Conservation (phyloP, 192 early-diverging fungal species). For the Coemansia sp. region DNA sequence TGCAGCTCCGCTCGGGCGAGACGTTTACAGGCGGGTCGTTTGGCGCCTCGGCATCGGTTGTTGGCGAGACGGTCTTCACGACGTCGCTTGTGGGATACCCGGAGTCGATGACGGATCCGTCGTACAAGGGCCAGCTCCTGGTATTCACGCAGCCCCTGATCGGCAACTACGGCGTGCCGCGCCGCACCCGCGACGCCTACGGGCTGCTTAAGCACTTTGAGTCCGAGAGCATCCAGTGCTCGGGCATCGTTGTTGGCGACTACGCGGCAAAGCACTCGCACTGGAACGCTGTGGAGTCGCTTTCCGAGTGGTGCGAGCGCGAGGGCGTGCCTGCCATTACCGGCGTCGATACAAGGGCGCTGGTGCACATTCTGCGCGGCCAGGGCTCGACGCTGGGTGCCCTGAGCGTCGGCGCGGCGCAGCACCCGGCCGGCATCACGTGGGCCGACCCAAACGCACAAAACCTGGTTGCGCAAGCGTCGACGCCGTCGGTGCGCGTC, state of each 20-base stretch:
- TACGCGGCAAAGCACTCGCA: conserved; percentile 92
- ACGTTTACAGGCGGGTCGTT: conserved; percentile 85
- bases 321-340: conserved; percentile 84
- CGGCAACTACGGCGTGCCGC: conserved; percentile 96
- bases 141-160: conserved; percentile 96
- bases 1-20: conserved; percentile 82
- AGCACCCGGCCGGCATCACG: conserved; percentile 15
- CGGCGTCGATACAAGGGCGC: conserved; percentile 90
- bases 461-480: conserved; percentile 82
- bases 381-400: conserved; percentile 86
- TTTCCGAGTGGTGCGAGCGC: conserved; percentile 86
- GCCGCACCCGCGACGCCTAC: conserved; percentile 68
- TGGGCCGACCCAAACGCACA: conserved; percentile 73
- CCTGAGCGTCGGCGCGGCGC: conserved; percentile 10
- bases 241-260: conserved; percentile 87
- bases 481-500: conserved; percentile 66
- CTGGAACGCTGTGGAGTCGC: conserved; percentile 89
- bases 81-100: conserved; percentile 95
- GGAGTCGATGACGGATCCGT: conserved; percentile 97
- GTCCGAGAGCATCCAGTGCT: conserved; percentile 80
- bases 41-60: conserved; percentile 68
- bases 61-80: conserved; percentile 96
- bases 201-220: conserved; percentile 90
- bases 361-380: conserved; percentile 81
- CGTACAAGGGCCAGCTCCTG: conserved; percentile 94